Percentiles rank a stretch among this genome's conserved stretches.
Conservation (phyloP, 352 stramenopile species). For the Hyphochytrium catenoides region DNA sequence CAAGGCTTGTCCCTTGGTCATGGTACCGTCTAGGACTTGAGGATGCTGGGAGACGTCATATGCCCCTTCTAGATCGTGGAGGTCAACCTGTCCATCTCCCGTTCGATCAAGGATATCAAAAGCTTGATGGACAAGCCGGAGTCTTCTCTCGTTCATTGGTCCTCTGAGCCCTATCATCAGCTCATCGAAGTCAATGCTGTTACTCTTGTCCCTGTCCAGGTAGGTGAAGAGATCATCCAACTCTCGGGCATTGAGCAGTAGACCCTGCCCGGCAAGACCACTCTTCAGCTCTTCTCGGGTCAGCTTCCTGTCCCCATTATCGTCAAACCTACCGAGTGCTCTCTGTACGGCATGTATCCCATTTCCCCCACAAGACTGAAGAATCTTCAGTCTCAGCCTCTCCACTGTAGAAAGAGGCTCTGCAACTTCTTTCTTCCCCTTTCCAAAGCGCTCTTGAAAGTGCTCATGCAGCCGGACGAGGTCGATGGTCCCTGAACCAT, state of each 20-base stretch:
- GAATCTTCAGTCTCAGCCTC: constrained; percentile 5
- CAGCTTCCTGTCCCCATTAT: constrained; percentile 18
- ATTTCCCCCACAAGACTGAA: not conserved
- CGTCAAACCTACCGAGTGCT: constrained; percentile 16
- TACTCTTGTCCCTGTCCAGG: constrained; percentile 56
- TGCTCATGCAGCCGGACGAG: constrained; percentile 3
- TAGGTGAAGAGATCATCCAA: constrained; percentile 26
- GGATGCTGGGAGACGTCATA: constrained; percentile 55
- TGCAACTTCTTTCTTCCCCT: not conserved
- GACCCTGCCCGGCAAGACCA: constrained; percentile 21
- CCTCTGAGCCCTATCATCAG: constrained; percentile 58
- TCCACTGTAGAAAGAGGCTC: constrained; percentile 3
- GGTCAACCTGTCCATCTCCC: constrained; percentile 23
- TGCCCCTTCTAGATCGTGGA: constrained; percentile 35
- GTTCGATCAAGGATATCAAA: constrained; percentile 42
- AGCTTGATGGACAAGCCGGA: constrained; percentile 38
- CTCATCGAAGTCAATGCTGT: constrained; percentile 58
- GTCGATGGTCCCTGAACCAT: constrained; percentile 5
- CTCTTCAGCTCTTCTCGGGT: constrained; percentile 31
- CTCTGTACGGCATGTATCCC: constrained; percentile 13
- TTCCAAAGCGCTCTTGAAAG: constrained; percentile 6
- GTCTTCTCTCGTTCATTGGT: constrained; percentile 31
- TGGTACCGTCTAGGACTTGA: constrained; percentile 32
- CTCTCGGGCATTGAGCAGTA: constrained; percentile 20
- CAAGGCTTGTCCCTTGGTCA: constrained; percentile 30